Conservation (phyloP, 2,329 filamentous ascomycete genomes). For the Exserohilum rostratum region DNA sequence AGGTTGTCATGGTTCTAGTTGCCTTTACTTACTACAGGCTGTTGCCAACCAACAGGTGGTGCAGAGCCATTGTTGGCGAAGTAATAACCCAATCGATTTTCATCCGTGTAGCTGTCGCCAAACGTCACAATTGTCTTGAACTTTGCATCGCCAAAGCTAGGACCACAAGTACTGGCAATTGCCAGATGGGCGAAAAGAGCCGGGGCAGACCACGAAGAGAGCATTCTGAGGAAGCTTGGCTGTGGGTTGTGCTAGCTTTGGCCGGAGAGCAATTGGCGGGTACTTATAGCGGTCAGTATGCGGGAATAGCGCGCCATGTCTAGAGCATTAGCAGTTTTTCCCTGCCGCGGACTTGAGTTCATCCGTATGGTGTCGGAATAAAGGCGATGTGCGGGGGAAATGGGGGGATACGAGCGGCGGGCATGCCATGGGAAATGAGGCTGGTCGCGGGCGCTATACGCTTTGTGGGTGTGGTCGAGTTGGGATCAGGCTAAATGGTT, state of each 20-base stretch:
- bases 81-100: conserved; percentile 70
- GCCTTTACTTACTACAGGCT: conserved; percentile 50
- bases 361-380: conserved; percentile 14
- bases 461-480: conserved; percentile 16
- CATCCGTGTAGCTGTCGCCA: conserved; percentile 79
- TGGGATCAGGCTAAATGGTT: conserved; percentile 38
- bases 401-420: conserved; percentile 21
- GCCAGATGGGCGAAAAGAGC: conserved; percentile 29
- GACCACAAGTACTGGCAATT: conserved; percentile 23
- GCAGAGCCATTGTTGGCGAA: conserved; percentile 59
- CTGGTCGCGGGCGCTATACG: conserved; percentile 23
- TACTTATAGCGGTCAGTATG: conserved; percentile 24
- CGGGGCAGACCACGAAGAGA: conserved; percentile 25
- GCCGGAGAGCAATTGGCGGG: background rate
- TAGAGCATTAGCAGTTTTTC: conserved; percentile 17
- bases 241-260: background rate
- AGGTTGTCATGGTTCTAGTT: background rate
- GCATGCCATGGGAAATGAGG: conserved; percentile 20
- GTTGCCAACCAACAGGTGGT: conserved; percentile 66
- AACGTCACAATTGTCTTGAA: conserved; percentile 72
- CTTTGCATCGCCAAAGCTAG: conserved; percentile 50
- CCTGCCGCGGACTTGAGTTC: conserved; percentile 17
- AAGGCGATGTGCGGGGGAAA: conserved; percentile 21
- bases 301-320: conserved; percentile 5
- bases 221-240: conserved; percentile 23